phyloP scores from a whole-genome alignment of 1,139 yeast species.

The Suhomyces terraborum region DNA sequence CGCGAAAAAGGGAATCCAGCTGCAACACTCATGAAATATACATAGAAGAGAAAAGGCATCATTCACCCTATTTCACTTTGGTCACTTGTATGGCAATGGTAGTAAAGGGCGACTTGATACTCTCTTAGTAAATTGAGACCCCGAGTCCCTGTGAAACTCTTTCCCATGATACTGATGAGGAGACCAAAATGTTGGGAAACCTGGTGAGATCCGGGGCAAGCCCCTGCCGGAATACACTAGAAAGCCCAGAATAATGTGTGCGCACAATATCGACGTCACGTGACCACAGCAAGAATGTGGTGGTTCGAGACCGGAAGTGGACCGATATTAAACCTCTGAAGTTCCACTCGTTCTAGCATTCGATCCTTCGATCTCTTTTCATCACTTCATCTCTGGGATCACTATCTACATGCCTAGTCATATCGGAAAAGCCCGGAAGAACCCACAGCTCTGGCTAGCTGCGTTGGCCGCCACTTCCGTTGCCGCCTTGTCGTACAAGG shows the following conservation, averaged over 20 bases:
- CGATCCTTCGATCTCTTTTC: neutral
- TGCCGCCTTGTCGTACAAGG: slow-evolving; percentile 38
- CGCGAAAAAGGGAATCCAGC: neutral
- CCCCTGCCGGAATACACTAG: too few relatives aligned
- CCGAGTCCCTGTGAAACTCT: too few relatives aligned
- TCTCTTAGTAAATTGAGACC: too few relatives aligned
- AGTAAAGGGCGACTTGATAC: too few relatives aligned
- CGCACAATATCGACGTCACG: too few relatives aligned
- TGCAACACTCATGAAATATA: too few relatives aligned
- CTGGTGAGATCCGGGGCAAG: neutral
- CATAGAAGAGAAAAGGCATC: too few relatives aligned
- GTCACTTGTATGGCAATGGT: too few relatives aligned
- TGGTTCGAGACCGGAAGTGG: neutral
- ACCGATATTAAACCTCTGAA: neutral
- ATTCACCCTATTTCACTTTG: too few relatives aligned
- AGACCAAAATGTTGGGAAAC: slow-evolving; percentile 2
- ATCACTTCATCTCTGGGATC: neutral
- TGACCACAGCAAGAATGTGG: neutral
- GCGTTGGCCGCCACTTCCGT: slow-evolving; percentile 43
- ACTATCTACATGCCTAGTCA: slow-evolving; percentile 8
- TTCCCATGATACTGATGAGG: neutral
- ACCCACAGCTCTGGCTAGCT: slow-evolving; percentile 37
- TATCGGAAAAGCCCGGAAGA: slow-evolving; percentile 16
- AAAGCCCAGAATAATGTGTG: too few relatives aligned
- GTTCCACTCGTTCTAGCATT: neutral